Evolutionary conservation across 2,329 filamentous ascomycete genomes (phyloP).

Genomic region (Fusarium redolens): DNA sequence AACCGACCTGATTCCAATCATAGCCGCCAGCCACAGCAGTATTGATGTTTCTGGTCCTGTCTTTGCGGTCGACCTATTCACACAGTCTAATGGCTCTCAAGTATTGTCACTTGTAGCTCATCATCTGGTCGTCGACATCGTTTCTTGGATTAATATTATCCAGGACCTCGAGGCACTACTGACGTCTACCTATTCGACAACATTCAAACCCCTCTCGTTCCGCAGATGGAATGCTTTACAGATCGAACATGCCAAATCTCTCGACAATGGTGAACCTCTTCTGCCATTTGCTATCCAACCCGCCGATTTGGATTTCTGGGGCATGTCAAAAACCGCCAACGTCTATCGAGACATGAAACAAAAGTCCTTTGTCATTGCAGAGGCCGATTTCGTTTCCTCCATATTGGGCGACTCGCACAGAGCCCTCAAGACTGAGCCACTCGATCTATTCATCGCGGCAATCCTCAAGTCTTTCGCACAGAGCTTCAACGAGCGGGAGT

Average conservation of each 20-base stretch:
- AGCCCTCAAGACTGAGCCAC: slow-evolving; percentile 49
- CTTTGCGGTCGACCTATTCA: slow-evolving; percentile 19
- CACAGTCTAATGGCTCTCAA: slow-evolving; percentile 22
- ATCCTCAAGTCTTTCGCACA: slow-evolving; percentile 50
- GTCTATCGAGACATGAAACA: slow-evolving; percentile 15
- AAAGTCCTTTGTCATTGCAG: slow-evolving; percentile 13
- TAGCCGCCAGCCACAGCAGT: slow-evolving; percentile 2
- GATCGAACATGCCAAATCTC: slow-evolving; percentile 43
- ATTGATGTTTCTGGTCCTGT: slow-evolving; percentile 8
- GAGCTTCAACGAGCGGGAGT: slow-evolving; percentile 49
- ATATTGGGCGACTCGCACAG: slow-evolving; percentile 44
- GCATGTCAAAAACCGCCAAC: slow-evolving; percentile 18
- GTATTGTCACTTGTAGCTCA: slow-evolving; percentile 49
- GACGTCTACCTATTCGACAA: slow-evolving; percentile 23
- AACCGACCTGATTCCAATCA: not conserved
- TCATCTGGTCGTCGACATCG: slow-evolving; percentile 56
- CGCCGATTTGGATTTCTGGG: slow-evolving; percentile 35
- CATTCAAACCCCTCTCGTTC: slow-evolving; percentile 48
- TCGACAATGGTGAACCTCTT: not conserved
- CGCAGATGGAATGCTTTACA: slow-evolving; percentile 53
- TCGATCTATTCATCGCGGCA: slow-evolving; percentile 54
- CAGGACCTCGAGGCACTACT: slow-evolving; percentile 57
- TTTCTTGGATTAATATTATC: slow-evolving; percentile 59
- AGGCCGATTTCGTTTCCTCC: not conserved
- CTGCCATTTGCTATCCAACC: slow-evolving; percentile 16